Evolutionary conservation across 768 basidiomycete species (phyloP).

Genomic region (Pleurotus sapidus): DNA sequence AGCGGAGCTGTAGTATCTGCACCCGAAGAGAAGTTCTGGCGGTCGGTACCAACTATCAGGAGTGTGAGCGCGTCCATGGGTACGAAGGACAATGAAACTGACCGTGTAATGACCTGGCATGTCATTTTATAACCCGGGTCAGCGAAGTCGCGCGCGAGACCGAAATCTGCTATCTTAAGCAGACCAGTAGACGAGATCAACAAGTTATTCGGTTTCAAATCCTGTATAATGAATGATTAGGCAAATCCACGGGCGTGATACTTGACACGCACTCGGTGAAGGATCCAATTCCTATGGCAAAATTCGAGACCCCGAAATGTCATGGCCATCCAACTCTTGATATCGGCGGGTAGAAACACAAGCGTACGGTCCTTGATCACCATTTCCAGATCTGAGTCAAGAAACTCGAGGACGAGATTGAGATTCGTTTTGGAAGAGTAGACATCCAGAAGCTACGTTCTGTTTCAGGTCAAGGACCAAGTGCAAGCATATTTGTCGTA

Average conservation of each 20-base stretch:
- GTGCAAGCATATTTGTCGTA: constrained; percentile 24
- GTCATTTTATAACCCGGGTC: constrained; percentile 98
- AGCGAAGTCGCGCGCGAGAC: constrained; percentile 93
- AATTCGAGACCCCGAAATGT: constrained; percentile 97
- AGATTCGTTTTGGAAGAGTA: constrained; percentile 96
- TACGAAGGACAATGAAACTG: constrained; percentile 17
- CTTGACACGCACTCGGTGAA: constrained; percentile 72
- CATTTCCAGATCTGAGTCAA: constrained; percentile 95
- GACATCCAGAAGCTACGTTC: constrained; percentile 82
- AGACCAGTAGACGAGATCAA: constrained; percentile 88
- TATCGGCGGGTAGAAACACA: constrained; percentile 92
- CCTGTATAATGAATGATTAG: constrained; percentile 43
- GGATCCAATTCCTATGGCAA: constrained; percentile 90
- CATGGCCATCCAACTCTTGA: constrained; percentile 99
- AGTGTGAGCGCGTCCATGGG: neutral
- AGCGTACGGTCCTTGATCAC: constrained; percentile 92
- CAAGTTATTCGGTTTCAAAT: constrained; percentile 98
- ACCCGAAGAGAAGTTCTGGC: constrained; percentile 90
- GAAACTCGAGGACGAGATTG: constrained; percentile 95
- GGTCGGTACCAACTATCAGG: constrained; percentile 90
- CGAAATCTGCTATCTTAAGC: constrained; percentile 98
- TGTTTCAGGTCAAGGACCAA: neutral
- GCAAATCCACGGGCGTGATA: neutral
- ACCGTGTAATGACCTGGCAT: constrained; percentile 97
- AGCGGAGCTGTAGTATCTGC: constrained; percentile 85